These are phyloP conservation scores for Zygotorulaspora florentina DNA, from an alignment of 805 yeast genomes.

Conservation along the genomic window DNA sequence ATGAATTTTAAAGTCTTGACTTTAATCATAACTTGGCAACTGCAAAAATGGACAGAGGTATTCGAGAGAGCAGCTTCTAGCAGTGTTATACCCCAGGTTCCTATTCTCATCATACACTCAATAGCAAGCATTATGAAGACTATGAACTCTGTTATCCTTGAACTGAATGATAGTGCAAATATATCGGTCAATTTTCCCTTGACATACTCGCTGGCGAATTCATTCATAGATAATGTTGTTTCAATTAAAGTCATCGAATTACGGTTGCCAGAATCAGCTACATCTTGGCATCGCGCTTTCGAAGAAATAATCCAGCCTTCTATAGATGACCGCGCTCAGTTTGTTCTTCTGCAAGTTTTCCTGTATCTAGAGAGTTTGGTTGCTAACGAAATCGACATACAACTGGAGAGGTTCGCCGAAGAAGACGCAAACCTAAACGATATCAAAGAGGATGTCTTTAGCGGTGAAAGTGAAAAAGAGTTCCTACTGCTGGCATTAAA, in stretches of 20 bases:
- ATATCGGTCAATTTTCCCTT: constrained; percentile 6
- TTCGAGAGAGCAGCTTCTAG: constrained; percentile 12
- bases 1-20: constrained; percentile 28
- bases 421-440: constrained; percentile 29
- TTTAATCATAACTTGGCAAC: constrained; percentile 27
- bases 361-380: constrained; percentile 26
- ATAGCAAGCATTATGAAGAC: constrained; percentile 16
- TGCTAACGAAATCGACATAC: constrained; percentile 21
- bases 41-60: constrained; percentile 30
- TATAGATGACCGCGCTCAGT: constrained; percentile 10
- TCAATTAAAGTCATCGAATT: constrained; percentile 30
- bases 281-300: constrained; percentile 20
- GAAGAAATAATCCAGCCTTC: constrained; percentile 15
- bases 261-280: constrained; percentile 24
- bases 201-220: constrained; percentile 19
- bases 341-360: constrained; percentile 20
- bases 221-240: constrained; percentile 25
- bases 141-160: constrained; percentile 12
- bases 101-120: constrained; percentile 10
- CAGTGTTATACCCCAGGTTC: constrained; percentile 2
- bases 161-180: constrained; percentile 5
- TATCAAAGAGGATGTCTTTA: constrained; percentile 8
- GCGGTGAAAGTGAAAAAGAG: constrained; percentile 20
- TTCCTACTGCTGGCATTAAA: constrained; percentile 28
- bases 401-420: constrained; percentile 23